These are phyloP conservation scores for Baudoinia panamericana DNA, from an alignment of 495 filamentous ascomycete species.

Conservation along the genomic window DNA sequence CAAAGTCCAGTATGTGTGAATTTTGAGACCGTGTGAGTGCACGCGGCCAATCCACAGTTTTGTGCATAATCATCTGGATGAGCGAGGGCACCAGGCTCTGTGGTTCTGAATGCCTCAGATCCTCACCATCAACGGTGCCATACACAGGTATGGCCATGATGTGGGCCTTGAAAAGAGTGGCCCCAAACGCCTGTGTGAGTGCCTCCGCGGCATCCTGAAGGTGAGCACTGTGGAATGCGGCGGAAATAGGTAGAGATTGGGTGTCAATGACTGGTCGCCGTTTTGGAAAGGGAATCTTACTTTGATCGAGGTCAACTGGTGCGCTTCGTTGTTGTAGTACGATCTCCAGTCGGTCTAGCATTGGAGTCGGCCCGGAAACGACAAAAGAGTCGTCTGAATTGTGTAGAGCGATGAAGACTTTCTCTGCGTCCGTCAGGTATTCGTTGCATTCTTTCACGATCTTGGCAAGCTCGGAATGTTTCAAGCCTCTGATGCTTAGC, in stretches of 20 bases:
- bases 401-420: constrained; percentile 86
- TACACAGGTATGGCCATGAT: constrained; percentile 70
- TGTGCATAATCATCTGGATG: constrained; percentile 83
- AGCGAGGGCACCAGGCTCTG: constrained; percentile 63
- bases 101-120: constrained; percentile 53
- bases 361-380: constrained; percentile 88
- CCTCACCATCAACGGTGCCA: constrained; percentile 72
- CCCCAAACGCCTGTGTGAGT: constrained; percentile 74
- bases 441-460: constrained; percentile 93
- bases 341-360: constrained; percentile 86
- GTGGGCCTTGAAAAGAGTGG: constrained; percentile 54
- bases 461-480: constrained; percentile 85
- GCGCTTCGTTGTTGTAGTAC: constrained; percentile 93
- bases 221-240: constrained; percentile 95
- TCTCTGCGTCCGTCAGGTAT: constrained; percentile 79
- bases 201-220: constrained; percentile 63
- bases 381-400: constrained; percentile 96
- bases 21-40: constrained; percentile 78
- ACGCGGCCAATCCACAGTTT: constrained; percentile 86
- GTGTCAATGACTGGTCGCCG: constrained; percentile 93
- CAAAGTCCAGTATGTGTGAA: constrained; percentile 91
- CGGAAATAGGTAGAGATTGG: constrained; percentile 91
- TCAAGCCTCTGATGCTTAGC: constrained; percentile 72
- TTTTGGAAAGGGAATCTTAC: constrained; percentile 82
- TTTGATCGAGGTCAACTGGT: constrained; percentile 90